Evolutionary conservation across 2,329 filamentous ascomycete species (phyloP), one percentile per base, ranked within the genome.

Genomic region (Ophiostoma sp.): DNA sequence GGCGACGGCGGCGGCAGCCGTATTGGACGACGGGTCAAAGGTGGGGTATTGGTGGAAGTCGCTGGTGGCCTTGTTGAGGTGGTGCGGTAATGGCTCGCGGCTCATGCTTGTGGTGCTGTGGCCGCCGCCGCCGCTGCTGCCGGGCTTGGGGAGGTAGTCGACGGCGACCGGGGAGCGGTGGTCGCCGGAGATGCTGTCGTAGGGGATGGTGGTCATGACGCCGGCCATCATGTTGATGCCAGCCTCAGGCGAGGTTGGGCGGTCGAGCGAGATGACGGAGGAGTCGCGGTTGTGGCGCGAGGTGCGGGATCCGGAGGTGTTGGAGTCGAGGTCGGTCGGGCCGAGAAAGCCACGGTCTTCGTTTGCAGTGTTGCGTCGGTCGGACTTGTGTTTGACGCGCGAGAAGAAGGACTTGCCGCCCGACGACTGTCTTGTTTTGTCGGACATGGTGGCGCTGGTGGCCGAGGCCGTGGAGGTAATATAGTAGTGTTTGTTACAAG

Each of bases 11-110:
- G 72, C 68, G 23, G 70, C 67, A 13, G 71, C 70, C 0, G 73
- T 68, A 8, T 65, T 27, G 54, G 81, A 77, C 67, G 84, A 80
- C 39, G 86, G 82, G 74, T 90, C 89, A 78, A 91, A 88, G 68
- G 86, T 86, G 60, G 93, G 93, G 78, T 97, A 97, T 77, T 97
- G 94, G 81, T 97, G 93, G 77, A 89, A 97, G 79, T 97, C 94
- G 75, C 83, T 82, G 67, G 87, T 87, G 74, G 83, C 84, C 80
- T 93, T 94, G 79, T 93, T 94, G 69, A 96, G 81, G 76, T 96
- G 92, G 79, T 95, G 91, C 39, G 93, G 92, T 71, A 91, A 84
- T 71, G 90, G 90, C 70, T 95, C 91, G 77, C 88, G 88, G 74
- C 88, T 86, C 70, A 83, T 80, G 31, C 87, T 83, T 75, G 84